Percentiles rank a stretch among this genome's conserved stretches.
These are phyloP conservation scores for Myxozyma vanderwaltii DNA, from an alignment of 805 yeast genomes.

Conservation along the genomic window DNA sequence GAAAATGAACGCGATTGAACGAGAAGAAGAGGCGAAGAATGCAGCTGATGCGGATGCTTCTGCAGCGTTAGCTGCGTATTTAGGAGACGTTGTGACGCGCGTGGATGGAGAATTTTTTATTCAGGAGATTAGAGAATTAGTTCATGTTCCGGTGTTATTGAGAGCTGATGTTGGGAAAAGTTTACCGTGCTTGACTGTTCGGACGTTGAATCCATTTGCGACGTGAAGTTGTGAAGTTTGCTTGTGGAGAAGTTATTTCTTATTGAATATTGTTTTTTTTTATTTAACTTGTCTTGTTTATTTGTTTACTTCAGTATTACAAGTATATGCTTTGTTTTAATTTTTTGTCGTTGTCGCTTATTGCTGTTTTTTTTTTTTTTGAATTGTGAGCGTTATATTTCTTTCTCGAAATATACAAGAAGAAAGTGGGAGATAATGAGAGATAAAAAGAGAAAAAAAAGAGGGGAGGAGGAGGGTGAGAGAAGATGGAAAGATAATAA, in stretches of 20 bases:
- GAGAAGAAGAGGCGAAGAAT: background rate
- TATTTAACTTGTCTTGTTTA: no score
- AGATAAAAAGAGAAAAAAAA: no score
- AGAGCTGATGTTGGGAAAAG: conserved; percentile 96
- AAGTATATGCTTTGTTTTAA: background rate
- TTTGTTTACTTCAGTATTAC: no score
- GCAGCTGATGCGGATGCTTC: conserved; percentile 35
- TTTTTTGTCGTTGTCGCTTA: background rate
- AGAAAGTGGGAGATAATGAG: no score
- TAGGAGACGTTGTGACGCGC: conserved; percentile 58
- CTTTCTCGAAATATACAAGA: no score
- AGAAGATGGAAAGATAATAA: no score
- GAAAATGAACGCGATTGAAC: conserved; percentile 27
- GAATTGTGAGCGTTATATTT: no score
- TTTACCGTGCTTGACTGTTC: conserved; percentile 88
- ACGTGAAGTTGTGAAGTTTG: conserved; percentile 4
- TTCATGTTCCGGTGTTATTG: conserved; percentile 78
- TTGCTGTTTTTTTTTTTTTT: no score
- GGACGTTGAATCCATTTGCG: conserved; percentile 83
- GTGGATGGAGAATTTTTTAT: conserved; percentile 54
- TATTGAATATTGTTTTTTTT: background rate
- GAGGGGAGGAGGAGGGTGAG: no score
- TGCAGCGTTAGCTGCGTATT: conserved; percentile 57
- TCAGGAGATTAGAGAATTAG: conserved; percentile 79
- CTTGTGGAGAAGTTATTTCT: background rate